Evolutionary conservation across 306 rosid species (phyloP).

Genomic region (Styphnolobium japonicum): DNA sequence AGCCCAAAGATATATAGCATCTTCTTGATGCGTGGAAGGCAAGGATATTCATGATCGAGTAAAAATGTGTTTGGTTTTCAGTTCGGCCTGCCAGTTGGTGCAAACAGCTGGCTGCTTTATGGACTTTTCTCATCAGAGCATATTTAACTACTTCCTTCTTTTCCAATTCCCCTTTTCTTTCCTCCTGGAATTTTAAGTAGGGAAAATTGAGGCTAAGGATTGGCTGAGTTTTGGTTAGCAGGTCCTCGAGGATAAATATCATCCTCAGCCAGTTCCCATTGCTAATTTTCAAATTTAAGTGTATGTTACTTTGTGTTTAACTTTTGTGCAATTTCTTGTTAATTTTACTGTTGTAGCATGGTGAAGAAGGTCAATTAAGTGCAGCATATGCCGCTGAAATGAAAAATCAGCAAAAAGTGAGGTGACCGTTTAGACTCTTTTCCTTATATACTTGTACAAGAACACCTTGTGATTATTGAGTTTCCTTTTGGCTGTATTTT

Average conservation of each 20-base stretch:
- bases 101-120: not conserved
- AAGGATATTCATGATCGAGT: constrained; percentile 13
- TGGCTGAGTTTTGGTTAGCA: constrained; percentile 8
- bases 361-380: constrained; percentile 85
- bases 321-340: constrained; percentile 17
- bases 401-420: constrained; percentile 61
- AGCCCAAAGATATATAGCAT: constrained; percentile 21
- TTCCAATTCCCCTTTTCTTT: not conserved
- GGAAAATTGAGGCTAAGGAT: constrained; percentile 13
- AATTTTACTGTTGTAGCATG: constrained; percentile 58
- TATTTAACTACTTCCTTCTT: not conserved
- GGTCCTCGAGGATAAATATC: not conserved
- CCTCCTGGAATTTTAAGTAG: not conserved
- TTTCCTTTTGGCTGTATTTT: constrained; percentile 24
- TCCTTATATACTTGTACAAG: not conserved
- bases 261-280: not conserved
- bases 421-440: constrained; percentile 50
- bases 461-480: not conserved
- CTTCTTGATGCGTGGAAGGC: constrained; percentile 21
- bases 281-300: not conserved
- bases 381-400: constrained; percentile 77
- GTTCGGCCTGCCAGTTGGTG: not conserved
- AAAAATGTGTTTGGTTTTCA: constrained; percentile 18
- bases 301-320: not conserved
- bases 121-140: constrained; percentile 2